Base-by-base conservation (phyloP, 1,284 basidiomycete genomes). In the Vanrija sp. region DNA sequence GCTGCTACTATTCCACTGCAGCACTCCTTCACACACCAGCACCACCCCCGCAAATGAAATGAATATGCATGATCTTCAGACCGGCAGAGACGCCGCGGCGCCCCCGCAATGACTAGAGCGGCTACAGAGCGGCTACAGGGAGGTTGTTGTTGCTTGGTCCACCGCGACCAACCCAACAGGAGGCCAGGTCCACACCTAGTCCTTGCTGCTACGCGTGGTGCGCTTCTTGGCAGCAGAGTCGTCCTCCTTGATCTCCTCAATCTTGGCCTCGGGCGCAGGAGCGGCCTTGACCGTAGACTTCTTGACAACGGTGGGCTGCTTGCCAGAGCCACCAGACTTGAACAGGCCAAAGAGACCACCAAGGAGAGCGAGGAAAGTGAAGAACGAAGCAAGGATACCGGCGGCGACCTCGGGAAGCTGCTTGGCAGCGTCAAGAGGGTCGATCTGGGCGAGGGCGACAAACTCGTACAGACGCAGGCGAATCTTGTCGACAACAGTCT, bases 301-400 rank as follows among this genome's bases (percentile, higher is more conserved):
- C 68, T 73, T 73, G 65, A 73, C 67, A 55, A 68, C 59, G 16
- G 47, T 47, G 15, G 48, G 57, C 56, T 55, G 57, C 57, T 57
- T 58, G 39, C 69, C 68, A 19, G 74, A 66, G 65, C 72, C 60
- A 53, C 60, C 40, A 9, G 68, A 69, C 64, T 89, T 86, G 72
- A 91, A 82, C 68, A 93, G 78, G 55, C 90, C 86, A 59, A 90
- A 83, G 67, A 92, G 78, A 51, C 84, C 83, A 62, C 85, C 87
- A 64, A 96, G 76, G 83, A 94, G 85, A 57, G 87, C 88, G 71
- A 96, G 83, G 66, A 94, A 72, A 44, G 87, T 89, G 67, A 93
- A 80, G 52, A 89, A 66, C 49, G 82, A 83, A 58, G 85, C 86
- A 59, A 80, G 81, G 60, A 95, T 80, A 61, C 84, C 87, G 52